These are phyloP conservation scores for Linanthus parryae DNA, from an alignment of 148 eudicot genomes.

Conservation along the genomic window DNA sequence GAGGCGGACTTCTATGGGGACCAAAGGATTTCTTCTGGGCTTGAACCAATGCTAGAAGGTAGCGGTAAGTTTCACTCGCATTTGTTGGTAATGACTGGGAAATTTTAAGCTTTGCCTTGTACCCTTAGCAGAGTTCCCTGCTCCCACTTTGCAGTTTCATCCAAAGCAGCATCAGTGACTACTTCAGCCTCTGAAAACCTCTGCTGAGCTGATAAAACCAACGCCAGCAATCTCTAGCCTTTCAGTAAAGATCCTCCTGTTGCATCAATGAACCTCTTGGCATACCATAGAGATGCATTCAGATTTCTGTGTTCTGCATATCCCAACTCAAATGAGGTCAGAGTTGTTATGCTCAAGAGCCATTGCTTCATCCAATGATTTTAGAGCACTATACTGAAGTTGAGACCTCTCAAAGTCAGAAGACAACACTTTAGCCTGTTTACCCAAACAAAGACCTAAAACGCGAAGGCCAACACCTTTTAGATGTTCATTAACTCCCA, in stretches of 20 bases:
- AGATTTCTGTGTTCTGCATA: conserved; percentile 81
- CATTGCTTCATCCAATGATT: conserved; percentile 66
- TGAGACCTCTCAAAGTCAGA: conserved; percentile 85
- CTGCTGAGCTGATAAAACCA: conserved; percentile 80
- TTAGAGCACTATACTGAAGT: conserved; percentile 81
- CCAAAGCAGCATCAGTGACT: conserved; percentile 91
- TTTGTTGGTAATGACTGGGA: conserved; percentile 66
- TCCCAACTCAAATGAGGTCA: conserved; percentile 73
- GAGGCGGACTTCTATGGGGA: conserved; percentile 34
- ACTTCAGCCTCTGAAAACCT: conserved; percentile 80
- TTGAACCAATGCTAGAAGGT: conserved; percentile 87
- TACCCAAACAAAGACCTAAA: conserved; percentile 79
- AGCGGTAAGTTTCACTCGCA: conserved; percentile 85
- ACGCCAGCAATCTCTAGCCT: conserved; percentile 93
- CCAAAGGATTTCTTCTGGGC: conserved; percentile 84
- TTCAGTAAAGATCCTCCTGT: conserved; percentile 80
- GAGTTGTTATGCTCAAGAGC: conserved; percentile 44
- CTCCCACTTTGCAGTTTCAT: conserved; percentile 97
- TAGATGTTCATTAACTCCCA: conserved; percentile 53
- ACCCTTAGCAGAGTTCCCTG: conserved; percentile 82
- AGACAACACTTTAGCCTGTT: conserved; percentile 69
- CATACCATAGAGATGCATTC: conserved; percentile 63
- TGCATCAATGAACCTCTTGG: conserved; percentile 69
- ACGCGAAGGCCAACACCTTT: conserved; percentile 78
- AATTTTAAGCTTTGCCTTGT: conserved; percentile 83